Conservation (phyloP, 2,329 filamentous ascomycete genomes). For the Cordyceps javanica region DNA sequence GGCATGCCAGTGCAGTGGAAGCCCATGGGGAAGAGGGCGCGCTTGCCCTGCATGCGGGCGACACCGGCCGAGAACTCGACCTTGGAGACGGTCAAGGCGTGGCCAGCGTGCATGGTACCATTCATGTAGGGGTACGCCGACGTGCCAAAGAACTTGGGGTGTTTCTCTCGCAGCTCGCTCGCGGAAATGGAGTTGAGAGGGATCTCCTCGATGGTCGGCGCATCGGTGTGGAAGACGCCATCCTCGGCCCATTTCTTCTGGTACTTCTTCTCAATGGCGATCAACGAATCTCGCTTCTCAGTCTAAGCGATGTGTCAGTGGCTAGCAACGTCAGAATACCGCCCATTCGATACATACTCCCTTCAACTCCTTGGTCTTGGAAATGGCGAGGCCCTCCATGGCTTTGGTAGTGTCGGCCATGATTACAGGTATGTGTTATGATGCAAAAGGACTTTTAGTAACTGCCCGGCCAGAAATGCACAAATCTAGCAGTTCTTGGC, state of each 20-base stretch:
- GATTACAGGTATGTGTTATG: conserved; percentile 19
- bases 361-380: conserved; percentile 57
- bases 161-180: conserved; percentile 68
- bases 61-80: conserved; percentile 88
- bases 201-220: conserved; percentile 71
- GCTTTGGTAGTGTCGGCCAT: conserved; percentile 44
- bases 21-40: conserved; percentile 80
- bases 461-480: not conserved
- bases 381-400: conserved; percentile 46
- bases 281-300: conserved; percentile 78
- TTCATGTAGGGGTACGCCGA: conserved; percentile 66
- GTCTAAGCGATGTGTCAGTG: conserved; percentile 45
- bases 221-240: conserved; percentile 74
- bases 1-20: conserved; percentile 95
- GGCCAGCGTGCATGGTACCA: conserved; percentile 81
- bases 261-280: conserved; percentile 85
- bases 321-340: not conserved
- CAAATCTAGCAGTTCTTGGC: not conserved
- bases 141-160: conserved; percentile 82
- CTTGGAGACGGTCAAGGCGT: conserved; percentile 88
- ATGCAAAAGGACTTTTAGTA: not conserved
- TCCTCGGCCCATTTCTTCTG: conserved; percentile 57
- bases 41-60: conserved; percentile 84
- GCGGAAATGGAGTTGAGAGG: conserved; percentile 68
- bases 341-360: conserved; percentile 34